These are phyloP conservation scores for Neofusicoccum cordaticola DNA, from an alignment of 2,329 filamentous ascomycete genomes.

Conservation along the genomic window DNA sequence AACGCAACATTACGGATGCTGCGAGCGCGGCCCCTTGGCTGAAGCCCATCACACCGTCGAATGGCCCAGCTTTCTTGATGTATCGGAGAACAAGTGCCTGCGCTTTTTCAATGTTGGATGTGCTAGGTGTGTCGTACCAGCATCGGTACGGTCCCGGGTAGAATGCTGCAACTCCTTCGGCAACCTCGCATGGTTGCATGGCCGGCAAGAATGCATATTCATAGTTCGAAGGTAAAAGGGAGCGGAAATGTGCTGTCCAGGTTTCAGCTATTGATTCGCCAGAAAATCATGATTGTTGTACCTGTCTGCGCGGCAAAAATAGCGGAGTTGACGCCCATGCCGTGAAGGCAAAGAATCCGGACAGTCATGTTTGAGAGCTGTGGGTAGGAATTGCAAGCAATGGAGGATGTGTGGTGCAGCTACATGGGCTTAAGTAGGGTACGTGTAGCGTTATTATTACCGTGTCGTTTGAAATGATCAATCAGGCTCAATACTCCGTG, in stretches of 20 bases:
- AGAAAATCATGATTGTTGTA: too few species aligned
- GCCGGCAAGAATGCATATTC: not conserved
- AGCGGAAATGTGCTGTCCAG: not conserved
- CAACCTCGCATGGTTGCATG: not conserved
- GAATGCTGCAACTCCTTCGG: not conserved
- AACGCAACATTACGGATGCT: slow-evolving; percentile 29
- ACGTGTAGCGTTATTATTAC: too few species aligned
- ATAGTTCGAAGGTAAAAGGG: not conserved
- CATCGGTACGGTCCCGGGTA: not conserved
- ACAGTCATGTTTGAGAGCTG: too few species aligned
- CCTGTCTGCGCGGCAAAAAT: too few species aligned
- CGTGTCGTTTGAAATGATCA: too few species aligned
- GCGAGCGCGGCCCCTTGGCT: slow-evolving; percentile 36
- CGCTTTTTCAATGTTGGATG: not conserved
- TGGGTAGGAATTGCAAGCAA: too few species aligned
- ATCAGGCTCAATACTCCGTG: too few species aligned
- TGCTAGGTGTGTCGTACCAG: not conserved
- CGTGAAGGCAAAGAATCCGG: too few species aligned
- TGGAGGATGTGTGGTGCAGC: too few species aligned
- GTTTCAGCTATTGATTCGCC: too few species aligned
- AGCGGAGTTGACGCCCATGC: too few species aligned
- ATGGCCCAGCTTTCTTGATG: slow-evolving; percentile 29
- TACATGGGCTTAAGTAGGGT: too few species aligned
- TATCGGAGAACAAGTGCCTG: slow-evolving; percentile 21
- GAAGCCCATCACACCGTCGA: slow-evolving; percentile 36